These are phyloP conservation scores for Dianthus caryophyllus DNA, from an alignment of 148 eudicot species.

Conservation along the genomic window DNA sequence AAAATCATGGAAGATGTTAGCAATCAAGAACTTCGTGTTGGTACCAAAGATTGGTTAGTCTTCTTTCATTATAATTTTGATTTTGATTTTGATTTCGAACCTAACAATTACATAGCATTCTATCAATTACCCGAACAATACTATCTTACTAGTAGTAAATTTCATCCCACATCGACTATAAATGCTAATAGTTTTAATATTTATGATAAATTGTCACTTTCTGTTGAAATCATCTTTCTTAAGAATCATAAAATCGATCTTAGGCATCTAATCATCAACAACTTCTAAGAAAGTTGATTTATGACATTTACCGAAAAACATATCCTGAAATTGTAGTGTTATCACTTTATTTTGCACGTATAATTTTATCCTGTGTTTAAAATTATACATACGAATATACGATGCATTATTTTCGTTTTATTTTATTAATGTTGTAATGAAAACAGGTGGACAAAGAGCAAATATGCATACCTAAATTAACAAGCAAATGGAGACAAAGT, in stretches of 20 bases:
- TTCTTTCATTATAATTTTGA: background rate
- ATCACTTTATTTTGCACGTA: too few relatives aligned
- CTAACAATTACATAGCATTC: background rate
- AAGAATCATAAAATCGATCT: too few relatives aligned
- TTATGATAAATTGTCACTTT: too few relatives aligned
- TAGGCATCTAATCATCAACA: too few relatives aligned
- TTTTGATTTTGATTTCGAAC: background rate
- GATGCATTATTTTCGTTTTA: too few relatives aligned
- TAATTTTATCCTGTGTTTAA: background rate
- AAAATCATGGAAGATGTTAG: slow-evolving; percentile 18
- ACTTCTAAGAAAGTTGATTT: too few relatives aligned
- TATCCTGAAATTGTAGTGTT: too few relatives aligned
- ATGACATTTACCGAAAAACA: too few relatives aligned
- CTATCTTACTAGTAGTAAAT: too few relatives aligned
- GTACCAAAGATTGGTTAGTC: slow-evolving; percentile 65
- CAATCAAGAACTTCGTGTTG: slow-evolving; percentile 43
- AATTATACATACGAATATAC: background rate
- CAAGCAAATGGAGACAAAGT: slow-evolving; percentile 39
- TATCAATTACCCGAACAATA: background rate
- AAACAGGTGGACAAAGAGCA: slow-evolving; percentile 85
- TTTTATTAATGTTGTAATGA: background rate
- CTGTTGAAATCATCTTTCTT: too few relatives aligned
- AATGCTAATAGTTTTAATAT: too few relatives aligned
- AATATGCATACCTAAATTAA: slow-evolving; percentile 65
- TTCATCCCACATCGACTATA: too few relatives aligned